Evolutionary conservation across 371 early-diverging fungal species (phyloP).

Genomic region (Mucor piriformis): DNA sequence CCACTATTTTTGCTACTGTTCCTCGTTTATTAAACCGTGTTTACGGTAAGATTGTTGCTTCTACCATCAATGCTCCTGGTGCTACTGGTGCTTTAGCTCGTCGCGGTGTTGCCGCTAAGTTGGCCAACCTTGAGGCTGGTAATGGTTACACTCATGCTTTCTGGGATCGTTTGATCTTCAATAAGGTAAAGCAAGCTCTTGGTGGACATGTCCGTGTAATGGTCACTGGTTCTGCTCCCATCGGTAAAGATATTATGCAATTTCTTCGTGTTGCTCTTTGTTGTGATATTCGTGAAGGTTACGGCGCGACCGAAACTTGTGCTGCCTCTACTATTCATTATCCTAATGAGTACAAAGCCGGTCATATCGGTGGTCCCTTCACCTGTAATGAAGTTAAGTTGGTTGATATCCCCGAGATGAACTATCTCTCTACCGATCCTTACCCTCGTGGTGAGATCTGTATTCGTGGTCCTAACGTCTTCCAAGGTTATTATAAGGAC

Average conservation of each 20-base stretch:
- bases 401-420: conserved; percentile 88
- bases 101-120: conserved; percentile 53
- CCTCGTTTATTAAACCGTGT: conserved; percentile 93
- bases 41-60: conserved; percentile 78
- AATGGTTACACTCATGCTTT: conserved; percentile 71
- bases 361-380: conserved; percentile 78
- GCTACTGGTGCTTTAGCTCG: conserved; percentile 66
- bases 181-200: conserved; percentile 75
- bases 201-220: conserved; percentile 90
- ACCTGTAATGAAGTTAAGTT: conserved; percentile 80
- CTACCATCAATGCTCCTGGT: conserved; percentile 73
- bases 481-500: conserved; percentile 85
- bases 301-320: conserved; percentile 89
- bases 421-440: conserved; percentile 82
- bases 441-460: conserved; percentile 91
- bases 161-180: conserved; percentile 92
- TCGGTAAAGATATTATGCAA: conserved; percentile 79
- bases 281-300: conserved; percentile 75
- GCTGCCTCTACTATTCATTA: conserved; percentile 64
- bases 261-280: conserved; percentile 89
- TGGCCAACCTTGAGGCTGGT: conserved; percentile 63
- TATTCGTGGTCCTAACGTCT: conserved; percentile 81
- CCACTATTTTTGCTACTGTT: conserved; percentile 86
- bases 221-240: conserved; percentile 91
- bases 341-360: conserved; percentile 54